These are phyloP conservation scores for Clonostachys sp. DNA, from an alignment of 2,329 filamentous ascomycete genomes.

Conservation along the genomic window DNA sequence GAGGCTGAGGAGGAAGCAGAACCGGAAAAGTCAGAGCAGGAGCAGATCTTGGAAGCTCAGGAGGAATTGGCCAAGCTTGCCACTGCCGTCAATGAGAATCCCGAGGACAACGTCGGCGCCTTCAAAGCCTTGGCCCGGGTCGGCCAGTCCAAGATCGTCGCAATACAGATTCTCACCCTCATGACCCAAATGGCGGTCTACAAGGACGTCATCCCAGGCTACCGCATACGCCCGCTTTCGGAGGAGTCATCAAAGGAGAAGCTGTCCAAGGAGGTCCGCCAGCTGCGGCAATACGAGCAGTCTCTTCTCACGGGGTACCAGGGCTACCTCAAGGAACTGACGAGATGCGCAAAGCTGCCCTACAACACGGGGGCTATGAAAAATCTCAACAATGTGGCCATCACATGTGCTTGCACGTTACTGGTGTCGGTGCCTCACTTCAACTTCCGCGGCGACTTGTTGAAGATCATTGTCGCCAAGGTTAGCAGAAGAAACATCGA, in stretches of 20 bases:
- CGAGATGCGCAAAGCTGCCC: slow-evolving; percentile 58
- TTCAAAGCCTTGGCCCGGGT: slow-evolving; percentile 77
- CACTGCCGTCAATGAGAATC: slow-evolving; percentile 78
- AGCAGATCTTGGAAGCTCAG: slow-evolving; percentile 83
- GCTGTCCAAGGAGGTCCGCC: slow-evolving; percentile 86
- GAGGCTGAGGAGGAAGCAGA: slow-evolving; percentile 28
- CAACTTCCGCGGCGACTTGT: slow-evolving; percentile 85
- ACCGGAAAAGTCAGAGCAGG: slow-evolving; percentile 65
- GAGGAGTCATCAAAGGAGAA: slow-evolving; percentile 75
- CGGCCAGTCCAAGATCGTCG: slow-evolving; percentile 62
- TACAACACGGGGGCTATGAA: slow-evolving; percentile 28
- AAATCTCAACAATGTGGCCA: slow-evolving; percentile 67
- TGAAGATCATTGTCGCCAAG: slow-evolving; percentile 83
- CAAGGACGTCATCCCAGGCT: slow-evolving; percentile 94
- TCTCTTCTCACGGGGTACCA: slow-evolving; percentile 82
- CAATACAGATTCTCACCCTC: slow-evolving; percentile 81
- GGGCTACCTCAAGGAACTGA: slow-evolving; percentile 73
- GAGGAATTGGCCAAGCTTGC: slow-evolving; percentile 88
- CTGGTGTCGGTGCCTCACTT: slow-evolving; percentile 86
- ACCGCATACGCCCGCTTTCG: slow-evolving; percentile 78
- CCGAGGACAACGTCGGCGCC: slow-evolving; percentile 79
- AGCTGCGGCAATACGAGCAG: slow-evolving; percentile 80
- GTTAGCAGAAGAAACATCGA: slow-evolving; percentile 70
- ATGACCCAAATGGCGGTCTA: slow-evolving; percentile 86
- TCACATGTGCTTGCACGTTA: slow-evolving; percentile 80